Base-by-base conservation (phyloP, 2,329 filamentous ascomycete genomes). In the Cercospora sesami region DNA sequence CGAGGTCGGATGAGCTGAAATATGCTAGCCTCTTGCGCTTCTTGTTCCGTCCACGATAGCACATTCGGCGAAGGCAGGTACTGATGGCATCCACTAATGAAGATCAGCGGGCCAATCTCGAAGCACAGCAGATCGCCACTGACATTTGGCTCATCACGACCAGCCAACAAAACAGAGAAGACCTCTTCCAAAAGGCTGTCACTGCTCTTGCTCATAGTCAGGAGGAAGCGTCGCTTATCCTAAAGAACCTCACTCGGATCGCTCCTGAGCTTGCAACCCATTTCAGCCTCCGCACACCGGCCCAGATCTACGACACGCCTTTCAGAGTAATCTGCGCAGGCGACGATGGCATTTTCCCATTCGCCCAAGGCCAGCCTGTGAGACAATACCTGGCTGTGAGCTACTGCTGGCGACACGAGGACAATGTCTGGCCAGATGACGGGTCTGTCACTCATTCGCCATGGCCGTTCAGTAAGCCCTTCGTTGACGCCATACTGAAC, bases 391-490 rank as follows among this genome's bases (percentile, higher is more conserved):
- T 63, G 14, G 60, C 42, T 4, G 60, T 63, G 39, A 63, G 60
- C 60, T 63, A 63, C 39, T 51, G 39, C 42, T 63, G 42, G 60
- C 10, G 60, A 23, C 36, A 63, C 2, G 60, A 45, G n/a, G n/a
- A 51, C n/a, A 7, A 31, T 18, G 14, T 4, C n/a, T 63, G 60
- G 60, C 60, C 60, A 51, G 42, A 23, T 30, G 60, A 63, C 10
- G 28, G 60, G 2, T 51, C 42, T 21, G 5, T 14, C 5, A n/a
- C 60, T 18, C 5, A 36, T 14, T 14, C 60, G 42, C 60, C 60
- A 4, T 63, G 60, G 42, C 60, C 60, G 4, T 63, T 63, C 26
- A 63, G 60, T 2, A 63, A 51, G 60, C 60, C 60, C 18, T 51
- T 63, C 12, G 60, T 63, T 16, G 60, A 63, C 2, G 60, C 60